Percentiles rank a stretch among this genome's conserved stretches.
Conservation (phyloP, 1,284 basidiomycete genomes). For the Crocinoboletus sp. region DNA sequence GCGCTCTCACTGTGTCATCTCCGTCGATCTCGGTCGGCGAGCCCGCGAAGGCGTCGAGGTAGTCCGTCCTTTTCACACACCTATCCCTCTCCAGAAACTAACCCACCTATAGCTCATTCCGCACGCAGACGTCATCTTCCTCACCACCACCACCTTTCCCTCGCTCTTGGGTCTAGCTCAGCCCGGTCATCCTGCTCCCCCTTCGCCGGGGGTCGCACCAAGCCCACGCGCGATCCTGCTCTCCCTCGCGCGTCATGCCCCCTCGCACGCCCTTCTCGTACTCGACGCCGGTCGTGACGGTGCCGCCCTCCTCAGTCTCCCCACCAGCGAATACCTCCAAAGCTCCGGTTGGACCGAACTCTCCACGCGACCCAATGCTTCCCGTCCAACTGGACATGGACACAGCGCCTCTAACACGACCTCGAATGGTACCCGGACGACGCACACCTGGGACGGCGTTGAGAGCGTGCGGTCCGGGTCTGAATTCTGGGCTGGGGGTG, state of each 20-base stretch:
- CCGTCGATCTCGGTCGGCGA: slow-evolving; percentile 66
- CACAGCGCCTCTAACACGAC: slow-evolving; percentile 18
- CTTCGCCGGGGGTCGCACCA: slow-evolving; percentile 46
- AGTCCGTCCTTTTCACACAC: slow-evolving; percentile 36
- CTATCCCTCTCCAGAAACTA: slow-evolving; percentile 23
- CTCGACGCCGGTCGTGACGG: slow-evolving; percentile 74
- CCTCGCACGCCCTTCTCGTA: slow-evolving; percentile 71
- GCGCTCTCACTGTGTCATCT: slow-evolving; percentile 74
- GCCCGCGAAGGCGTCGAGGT: slow-evolving; percentile 74
- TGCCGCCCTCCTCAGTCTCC: slow-evolving; percentile 73
- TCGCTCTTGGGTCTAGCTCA: slow-evolving; percentile 1
- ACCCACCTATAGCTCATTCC: slow-evolving; percentile 56
- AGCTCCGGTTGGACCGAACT: slow-evolving; percentile 63
- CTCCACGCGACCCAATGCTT: slow-evolving; percentile 1
- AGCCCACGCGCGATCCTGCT: slow-evolving; percentile 72
- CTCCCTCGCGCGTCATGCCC: slow-evolving; percentile 58
- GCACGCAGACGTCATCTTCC: slow-evolving; percentile 71
- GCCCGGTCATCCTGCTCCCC: slow-evolving; percentile 33
- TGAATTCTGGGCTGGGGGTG: slow-evolving; percentile 62
- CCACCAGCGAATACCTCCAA: slow-evolving; percentile 79
- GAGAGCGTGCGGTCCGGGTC: slow-evolving; percentile 68
- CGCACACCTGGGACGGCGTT: slow-evolving; percentile 33
- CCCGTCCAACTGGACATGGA: slow-evolving; percentile 2
- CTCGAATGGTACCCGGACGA: slow-evolving; percentile 24
- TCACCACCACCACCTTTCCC: slow-evolving; percentile 31